Percentiles rank a stretch among this genome's conserved stretches.
Conservation (phyloP, 257 asterid genomes). For the Salvia rosmarinus region DNA sequence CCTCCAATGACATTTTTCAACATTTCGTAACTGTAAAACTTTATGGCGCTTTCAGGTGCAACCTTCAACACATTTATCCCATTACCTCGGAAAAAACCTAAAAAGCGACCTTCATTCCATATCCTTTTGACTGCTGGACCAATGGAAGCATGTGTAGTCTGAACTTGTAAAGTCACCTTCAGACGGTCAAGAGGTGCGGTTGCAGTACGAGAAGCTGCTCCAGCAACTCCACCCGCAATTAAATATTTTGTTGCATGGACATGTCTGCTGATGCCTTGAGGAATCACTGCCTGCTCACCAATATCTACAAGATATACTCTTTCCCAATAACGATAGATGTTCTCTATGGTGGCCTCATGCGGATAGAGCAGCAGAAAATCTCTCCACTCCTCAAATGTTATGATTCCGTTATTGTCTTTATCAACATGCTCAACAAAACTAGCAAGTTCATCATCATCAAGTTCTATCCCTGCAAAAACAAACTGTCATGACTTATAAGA, state of each 20-base stretch:
- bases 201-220: constrained; percentile 92
- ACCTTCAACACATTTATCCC: constrained; percentile 92
- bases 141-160: constrained; percentile 72
- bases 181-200: constrained; percentile 97
- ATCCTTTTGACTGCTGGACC: constrained; percentile 62
- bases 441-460: constrained; percentile 90
- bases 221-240: constrained; percentile 98
- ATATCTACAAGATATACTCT: constrained; percentile 92
- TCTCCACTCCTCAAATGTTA: constrained; percentile 98
- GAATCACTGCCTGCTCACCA: constrained; percentile 93
- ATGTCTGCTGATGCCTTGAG: constrained; percentile 92
- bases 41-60: constrained; percentile 99
- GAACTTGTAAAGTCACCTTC: constrained; percentile 88
- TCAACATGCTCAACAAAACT: constrained; percentile 96
- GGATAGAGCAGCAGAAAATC: constrained; percentile 94
- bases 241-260: constrained; percentile 78
- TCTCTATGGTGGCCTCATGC: constrained; percentile 91
- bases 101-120: constrained; percentile 73
- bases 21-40: constrained; percentile 81
- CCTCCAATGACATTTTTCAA: constrained; percentile 68
- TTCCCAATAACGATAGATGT: constrained; percentile 91
- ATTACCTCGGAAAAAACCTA: constrained; percentile 87
- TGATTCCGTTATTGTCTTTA: constrained; percentile 91
- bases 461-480: constrained; percentile 87
- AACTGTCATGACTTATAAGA: constrained; percentile 73